Evolutionary conservation across 177 flowering plant species (phyloP).

Genomic region (Vitis hybrid): DNA sequence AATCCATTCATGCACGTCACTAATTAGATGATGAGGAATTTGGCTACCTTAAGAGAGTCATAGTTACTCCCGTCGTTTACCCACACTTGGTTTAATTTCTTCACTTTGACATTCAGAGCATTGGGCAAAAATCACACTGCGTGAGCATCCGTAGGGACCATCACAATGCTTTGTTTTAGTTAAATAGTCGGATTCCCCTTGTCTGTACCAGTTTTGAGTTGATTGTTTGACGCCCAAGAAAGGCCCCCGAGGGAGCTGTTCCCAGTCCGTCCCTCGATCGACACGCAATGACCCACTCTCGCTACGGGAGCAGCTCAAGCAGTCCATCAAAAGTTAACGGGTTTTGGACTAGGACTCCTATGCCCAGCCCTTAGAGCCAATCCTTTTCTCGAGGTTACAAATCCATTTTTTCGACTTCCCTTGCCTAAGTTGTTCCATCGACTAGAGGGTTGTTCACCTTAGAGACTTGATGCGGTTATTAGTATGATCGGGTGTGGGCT

Average conservation of each 20-base stretch:
- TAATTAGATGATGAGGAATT: constrained; percentile 18
- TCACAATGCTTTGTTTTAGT: too few species aligned
- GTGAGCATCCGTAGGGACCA: too few species aligned
- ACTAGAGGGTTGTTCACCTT: constrained; percentile 39
- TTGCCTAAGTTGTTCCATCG: constrained; percentile 41
- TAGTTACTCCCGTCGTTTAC: constrained; percentile 52
- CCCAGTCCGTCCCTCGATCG: constrained; percentile 40
- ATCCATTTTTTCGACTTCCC: constrained; percentile 30
- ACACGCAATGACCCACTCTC: constrained; percentile 39
- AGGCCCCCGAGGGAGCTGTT: constrained; percentile 40
- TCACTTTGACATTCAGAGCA: constrained; percentile 50
- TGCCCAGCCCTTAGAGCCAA: too few species aligned
- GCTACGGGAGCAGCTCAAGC: constrained; percentile 26
- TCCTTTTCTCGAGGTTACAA: constrained; percentile 15
- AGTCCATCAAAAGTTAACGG: rapidly evolving
- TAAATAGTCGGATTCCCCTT: constrained; percentile 38
- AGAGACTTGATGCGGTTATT: constrained; percentile 38
- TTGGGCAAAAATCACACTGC: constrained; percentile 29
- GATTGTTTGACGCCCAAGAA: constrained; percentile 35
- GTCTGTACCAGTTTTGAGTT: constrained; percentile 40
- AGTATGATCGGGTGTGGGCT: constrained; percentile 23
- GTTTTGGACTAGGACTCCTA: rapidly evolving
- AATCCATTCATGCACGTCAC: too few species aligned
- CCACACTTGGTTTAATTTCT: constrained; percentile 50
- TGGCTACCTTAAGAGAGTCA: constrained; percentile 54